Evolutionary conservation across 805 yeast genomes (phyloP).

Genomic region (Limtongozyma cylindracea): DNA sequence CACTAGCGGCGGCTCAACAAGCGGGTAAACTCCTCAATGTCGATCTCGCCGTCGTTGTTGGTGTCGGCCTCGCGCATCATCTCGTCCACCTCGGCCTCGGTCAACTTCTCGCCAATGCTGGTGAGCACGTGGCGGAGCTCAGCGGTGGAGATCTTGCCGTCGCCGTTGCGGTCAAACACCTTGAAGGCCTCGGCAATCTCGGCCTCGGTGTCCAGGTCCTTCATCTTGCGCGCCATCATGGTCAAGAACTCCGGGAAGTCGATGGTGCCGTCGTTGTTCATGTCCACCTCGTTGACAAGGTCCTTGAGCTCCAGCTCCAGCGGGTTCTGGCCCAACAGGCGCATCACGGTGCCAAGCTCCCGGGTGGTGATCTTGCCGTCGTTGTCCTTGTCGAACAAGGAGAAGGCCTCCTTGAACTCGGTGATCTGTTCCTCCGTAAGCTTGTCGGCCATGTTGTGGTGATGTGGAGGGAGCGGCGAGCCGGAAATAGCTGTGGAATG

Average conservation of each 20-base stretch:
- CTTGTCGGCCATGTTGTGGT: constrained; percentile 80
- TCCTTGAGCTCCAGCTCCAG: constrained; percentile 90
- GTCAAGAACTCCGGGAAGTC: constrained; percentile 22
- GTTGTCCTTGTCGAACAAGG: constrained; percentile 87
- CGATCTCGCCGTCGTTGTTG: constrained; percentile 91
- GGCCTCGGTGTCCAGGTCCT: constrained; percentile 91
- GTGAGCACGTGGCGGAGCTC: constrained; percentile 93
- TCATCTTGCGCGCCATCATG: constrained; percentile 36
- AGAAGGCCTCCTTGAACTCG: constrained; percentile 94
- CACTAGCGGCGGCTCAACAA: constrained; percentile 48
- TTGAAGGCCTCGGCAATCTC: constrained; percentile 95
- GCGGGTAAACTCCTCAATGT: constrained; percentile 89
- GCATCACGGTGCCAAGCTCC: constrained; percentile 95
- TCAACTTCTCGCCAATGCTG: constrained; percentile 88
- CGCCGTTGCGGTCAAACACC: constrained; percentile 91
- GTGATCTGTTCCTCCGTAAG: constrained; percentile 90
- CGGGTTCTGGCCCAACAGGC: constrained; percentile 96
- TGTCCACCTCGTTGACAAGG: constrained; percentile 92
- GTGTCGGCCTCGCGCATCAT: constrained; percentile 93
- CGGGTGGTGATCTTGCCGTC: constrained; percentile 92
- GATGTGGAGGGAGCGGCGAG: no score
- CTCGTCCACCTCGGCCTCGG: constrained; percentile 93
- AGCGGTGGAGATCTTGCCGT: constrained; percentile 90
- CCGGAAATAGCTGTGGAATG: no score
- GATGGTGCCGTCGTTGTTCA: constrained; percentile 66